A percentile compares a stretch with the other conserved stretches of the same genome.
phyloP scores from a whole-genome alignment of 768 basidiomycete species.

The Hygrophorus russula region DNA sequence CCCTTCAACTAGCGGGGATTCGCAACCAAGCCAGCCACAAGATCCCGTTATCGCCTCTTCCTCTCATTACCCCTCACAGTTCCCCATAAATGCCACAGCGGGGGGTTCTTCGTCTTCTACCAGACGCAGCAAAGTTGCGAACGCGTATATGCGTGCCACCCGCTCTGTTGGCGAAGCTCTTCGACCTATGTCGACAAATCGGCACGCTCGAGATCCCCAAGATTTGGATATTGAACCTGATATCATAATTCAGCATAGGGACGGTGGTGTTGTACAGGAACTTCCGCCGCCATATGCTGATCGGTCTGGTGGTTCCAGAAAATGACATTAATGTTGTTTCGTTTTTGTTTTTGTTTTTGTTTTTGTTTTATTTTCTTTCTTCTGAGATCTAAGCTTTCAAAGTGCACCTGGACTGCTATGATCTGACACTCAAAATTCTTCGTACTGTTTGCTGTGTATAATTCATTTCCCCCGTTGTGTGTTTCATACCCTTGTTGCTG shows the following conservation, averaged over 20 bases:
- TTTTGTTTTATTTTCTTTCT: no score
- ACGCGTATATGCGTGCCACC: slow-evolving; percentile 10
- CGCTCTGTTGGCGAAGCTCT: slow-evolving; percentile 2
- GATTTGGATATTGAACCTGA: slow-evolving; percentile 13
- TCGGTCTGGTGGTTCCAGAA: slow-evolving; percentile 3
- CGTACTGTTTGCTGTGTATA: neutral
- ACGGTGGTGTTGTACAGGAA: slow-evolving; percentile 26
- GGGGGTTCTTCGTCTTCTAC: slow-evolving; percentile 5
- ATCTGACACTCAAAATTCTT: neutral
- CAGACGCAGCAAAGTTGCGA: slow-evolving; percentile 10
- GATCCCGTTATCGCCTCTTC: neutral
- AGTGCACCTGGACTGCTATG: neutral
- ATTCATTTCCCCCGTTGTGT: neutral
- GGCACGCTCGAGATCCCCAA: neutral
- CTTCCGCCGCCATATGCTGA: slow-evolving; percentile 29
- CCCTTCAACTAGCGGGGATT: neutral
- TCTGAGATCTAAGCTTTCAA: neutral
- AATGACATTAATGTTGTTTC: neutral
- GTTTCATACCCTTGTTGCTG: no score
- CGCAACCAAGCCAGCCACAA: no score
- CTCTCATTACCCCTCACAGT: slow-evolving; percentile 3
- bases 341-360: no score
- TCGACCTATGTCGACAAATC: slow-evolving; percentile 4
- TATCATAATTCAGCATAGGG: slow-evolving; percentile 28
- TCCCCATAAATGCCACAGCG: neutral